phyloP scores from a whole-genome alignment of 176 grass and related monocot genomes.

The Tuctoria greenei region DNA sequence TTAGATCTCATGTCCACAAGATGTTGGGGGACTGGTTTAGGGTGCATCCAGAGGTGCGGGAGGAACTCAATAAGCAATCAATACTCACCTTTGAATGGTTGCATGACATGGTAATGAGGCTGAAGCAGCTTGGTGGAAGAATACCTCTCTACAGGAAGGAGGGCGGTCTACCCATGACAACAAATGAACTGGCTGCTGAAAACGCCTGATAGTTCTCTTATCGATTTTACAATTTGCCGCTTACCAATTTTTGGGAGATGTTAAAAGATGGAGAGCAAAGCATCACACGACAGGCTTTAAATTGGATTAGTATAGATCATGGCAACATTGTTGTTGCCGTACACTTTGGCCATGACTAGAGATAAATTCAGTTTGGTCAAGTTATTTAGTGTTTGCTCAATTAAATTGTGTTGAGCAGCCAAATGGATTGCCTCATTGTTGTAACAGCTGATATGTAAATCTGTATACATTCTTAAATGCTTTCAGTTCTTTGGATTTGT shows the following conservation, averaged over 20 bases:
- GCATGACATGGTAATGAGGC: slow-evolving; percentile 39
- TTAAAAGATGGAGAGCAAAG: neutral
- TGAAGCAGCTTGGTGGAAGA: slow-evolving; percentile 46
- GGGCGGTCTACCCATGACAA: too few species aligned
- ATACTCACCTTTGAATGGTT: slow-evolving; percentile 82
- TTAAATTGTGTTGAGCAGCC: slow-evolving; percentile 22
- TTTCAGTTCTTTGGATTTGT: neutral
- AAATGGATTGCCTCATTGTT: slow-evolving; percentile 21
- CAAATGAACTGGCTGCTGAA: too few species aligned
- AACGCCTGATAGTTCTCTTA: slow-evolving; percentile 9
- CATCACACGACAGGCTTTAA: neutral
- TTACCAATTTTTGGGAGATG: neutral
- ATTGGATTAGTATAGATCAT: slow-evolving; percentile 29
- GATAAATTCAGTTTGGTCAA: neutral
- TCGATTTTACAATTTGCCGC: neutral
- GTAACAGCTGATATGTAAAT: slow-evolving; percentile 33
- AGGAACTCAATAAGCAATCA: slow-evolving; percentile 81
- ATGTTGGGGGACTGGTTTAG: slow-evolving; percentile 89
- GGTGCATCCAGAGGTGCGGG: slow-evolving; percentile 78
- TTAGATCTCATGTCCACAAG: slow-evolving; percentile 93
- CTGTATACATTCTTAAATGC: neutral
- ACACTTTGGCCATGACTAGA: neutral
- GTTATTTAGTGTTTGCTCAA: neutral
- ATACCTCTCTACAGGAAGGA: slow-evolving; percentile 52
- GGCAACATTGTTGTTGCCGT: neutral